Base-by-base conservation (phyloP, 805 yeast genomes). In the Cyberlindnera maclurae region DNA sequence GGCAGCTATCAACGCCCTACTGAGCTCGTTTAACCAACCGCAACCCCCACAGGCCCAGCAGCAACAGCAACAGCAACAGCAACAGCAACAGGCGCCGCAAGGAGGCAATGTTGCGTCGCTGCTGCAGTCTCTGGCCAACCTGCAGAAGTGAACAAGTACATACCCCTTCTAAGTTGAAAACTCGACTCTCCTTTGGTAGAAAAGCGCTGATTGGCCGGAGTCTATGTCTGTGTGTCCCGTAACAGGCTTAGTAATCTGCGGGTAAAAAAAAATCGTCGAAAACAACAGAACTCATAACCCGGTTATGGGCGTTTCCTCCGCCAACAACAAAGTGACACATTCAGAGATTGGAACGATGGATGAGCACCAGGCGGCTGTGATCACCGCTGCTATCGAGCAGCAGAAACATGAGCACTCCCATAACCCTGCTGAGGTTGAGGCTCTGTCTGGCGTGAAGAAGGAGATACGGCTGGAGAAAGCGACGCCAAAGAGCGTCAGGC, bases 371-470 rank as follows among this genome's bases (percentile, higher is more conserved):
- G 60, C 52, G 9, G 54, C 50, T 22, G 57, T 49, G 13, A 54
- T 43, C 22, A 49, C 53, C 8, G 49, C 42, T 12, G 57, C 51
- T 13, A 42, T 49, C 35, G 47, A 49, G 44, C 54, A 44, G 64
- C 63, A 40, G 80, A 54, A 43, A 64, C 61, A 39, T 79, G 74
- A 45, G 39, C 38, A 37, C 12, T 37, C 22, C 24, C 26, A n/a
- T 7, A 27, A 38, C 36, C 28, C 31, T 34, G 15, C 42, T 43
- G 20, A 36, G 82, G 79, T 26, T 87, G 81, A 66, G 80, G 89
- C 63, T 71, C 17, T 12, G 16, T 11, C 31, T 10, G 15, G 10
- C 13, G 16, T 13, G 8, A 29, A 29, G 31, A 9, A 12, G 15
- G 29, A 27, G 29, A 12, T 6, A n/a, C n/a, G 29, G 29, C 65